Conservation (phyloP, 2,329 filamentous ascomycete genomes). For the Calonectria crousiana region DNA sequence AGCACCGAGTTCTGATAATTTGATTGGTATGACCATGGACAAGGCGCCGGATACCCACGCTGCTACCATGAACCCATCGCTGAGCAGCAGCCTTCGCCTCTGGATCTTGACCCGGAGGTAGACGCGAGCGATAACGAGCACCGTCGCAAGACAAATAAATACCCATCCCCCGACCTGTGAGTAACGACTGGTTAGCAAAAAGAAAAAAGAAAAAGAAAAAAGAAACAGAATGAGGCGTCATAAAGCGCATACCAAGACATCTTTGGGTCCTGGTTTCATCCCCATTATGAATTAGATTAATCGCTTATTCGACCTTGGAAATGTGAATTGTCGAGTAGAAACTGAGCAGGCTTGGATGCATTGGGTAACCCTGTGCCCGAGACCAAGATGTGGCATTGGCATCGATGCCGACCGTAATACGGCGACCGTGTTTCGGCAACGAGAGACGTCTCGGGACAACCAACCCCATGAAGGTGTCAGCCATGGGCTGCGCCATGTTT, state of each 20-base stretch:
- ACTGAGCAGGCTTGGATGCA: background rate
- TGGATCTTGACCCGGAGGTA: background rate
- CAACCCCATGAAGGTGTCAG: background rate
- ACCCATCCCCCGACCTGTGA: background rate
- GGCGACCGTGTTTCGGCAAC: background rate
- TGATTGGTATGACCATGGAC: background rate
- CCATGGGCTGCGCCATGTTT: background rate
- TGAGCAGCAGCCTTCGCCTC: background rate
- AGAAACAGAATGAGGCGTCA: background rate
- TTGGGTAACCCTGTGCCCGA: background rate
- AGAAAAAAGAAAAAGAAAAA: background rate
- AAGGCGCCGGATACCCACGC: background rate
- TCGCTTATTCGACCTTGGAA: too few relatives aligned
- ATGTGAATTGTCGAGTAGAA: background rate
- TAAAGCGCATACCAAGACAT: background rate
- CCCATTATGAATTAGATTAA: background rate
- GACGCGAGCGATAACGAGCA: background rate
- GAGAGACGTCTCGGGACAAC: background rate
- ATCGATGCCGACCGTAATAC: background rate
- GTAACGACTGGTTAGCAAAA: background rate
- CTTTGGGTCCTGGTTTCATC: background rate
- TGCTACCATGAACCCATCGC: background rate
- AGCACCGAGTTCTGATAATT: background rate
- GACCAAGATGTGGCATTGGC: background rate
- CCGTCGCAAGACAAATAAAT: background rate